Evolutionary conservation across 306 rosid species (phyloP).

Genomic region (Arachis stenosperma): DNA sequence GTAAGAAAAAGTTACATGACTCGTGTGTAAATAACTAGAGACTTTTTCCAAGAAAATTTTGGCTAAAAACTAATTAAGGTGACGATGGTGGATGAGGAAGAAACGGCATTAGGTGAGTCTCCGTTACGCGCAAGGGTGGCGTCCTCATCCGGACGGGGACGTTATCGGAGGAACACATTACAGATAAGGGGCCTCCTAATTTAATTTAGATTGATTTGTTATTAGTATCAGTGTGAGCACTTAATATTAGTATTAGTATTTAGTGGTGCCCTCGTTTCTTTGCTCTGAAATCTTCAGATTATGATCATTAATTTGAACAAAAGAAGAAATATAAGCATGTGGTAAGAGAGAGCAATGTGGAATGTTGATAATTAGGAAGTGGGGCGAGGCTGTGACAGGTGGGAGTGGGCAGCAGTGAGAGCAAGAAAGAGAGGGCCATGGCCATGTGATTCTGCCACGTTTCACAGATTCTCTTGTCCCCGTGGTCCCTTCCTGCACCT

Average conservation of each 20-base stretch:
- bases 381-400: constrained; percentile 41
- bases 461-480: constrained; percentile 53
- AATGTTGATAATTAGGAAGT: constrained; percentile 5
- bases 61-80: neutral
- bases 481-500: constrained; percentile 48
- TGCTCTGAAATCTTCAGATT: neutral
- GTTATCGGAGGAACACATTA: constrained; percentile 25
- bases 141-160: constrained; percentile 44
- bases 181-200: too few species aligned
- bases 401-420: constrained; percentile 15
- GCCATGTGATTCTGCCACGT: constrained; percentile 59
- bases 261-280: too few species aligned
- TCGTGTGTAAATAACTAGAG: too few species aligned
- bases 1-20: too few species aligned
- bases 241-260: too few species aligned
- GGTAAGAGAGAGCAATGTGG: neutral
- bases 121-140: constrained; percentile 36
- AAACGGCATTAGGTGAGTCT: constrained; percentile 27
- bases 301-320: neutral
- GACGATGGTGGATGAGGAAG: neutral
- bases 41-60: too few species aligned
- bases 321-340: neutral
- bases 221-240: neutral
- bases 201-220: too few species aligned
- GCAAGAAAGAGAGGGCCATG: constrained; percentile 43